phyloP scores from a whole-genome alignment of 495 filamentous ascomycete species.

The Collariella sp. region DNA sequence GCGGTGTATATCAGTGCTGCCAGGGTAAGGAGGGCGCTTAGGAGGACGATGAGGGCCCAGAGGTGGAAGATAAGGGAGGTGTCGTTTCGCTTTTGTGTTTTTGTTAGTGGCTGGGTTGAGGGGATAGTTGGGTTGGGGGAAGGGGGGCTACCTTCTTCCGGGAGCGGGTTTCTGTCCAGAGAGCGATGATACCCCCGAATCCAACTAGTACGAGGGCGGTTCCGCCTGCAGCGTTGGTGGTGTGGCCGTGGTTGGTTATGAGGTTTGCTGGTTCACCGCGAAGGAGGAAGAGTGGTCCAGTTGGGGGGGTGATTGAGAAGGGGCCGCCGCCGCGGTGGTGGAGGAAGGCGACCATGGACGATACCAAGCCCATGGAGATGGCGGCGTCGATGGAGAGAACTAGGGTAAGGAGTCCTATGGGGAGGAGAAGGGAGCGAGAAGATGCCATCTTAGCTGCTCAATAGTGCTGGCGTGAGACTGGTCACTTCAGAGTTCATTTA shows the following conservation, averaged over 20 bases:
- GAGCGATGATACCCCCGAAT: constrained; percentile 36
- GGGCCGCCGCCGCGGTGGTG: constrained; percentile 32
- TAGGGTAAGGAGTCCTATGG: constrained; percentile 1
- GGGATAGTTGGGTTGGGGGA: neutral
- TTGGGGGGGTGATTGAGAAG: constrained; percentile 24
- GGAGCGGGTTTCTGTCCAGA: constrained; percentile 29
- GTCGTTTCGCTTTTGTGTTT: constrained; percentile 9
- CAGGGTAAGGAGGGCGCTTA: constrained; percentile 39
- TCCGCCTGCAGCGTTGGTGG: constrained; percentile 42
- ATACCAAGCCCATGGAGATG: constrained; percentile 40
- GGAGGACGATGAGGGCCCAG: constrained; percentile 34
- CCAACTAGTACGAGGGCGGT: constrained; percentile 42
- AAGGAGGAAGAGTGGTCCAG: constrained; percentile 27
- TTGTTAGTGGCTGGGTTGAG: neutral
- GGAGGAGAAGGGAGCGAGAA: neutral
- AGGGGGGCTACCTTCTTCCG: constrained; percentile 13
- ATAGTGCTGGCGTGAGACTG: too few species aligned
- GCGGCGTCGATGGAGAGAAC: constrained; percentile 36
- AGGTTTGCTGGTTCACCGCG: constrained; percentile 34
- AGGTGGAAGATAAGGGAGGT: constrained; percentile 27
- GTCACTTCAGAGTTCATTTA: too few species aligned
- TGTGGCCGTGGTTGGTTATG: constrained; percentile 41
- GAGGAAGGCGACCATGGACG: constrained; percentile 42
- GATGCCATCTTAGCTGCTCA: neutral
- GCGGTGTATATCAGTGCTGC: constrained; percentile 40